Evolutionary conservation across 345 rosid species (phyloP).

Genomic region (Salix dunnii): DNA sequence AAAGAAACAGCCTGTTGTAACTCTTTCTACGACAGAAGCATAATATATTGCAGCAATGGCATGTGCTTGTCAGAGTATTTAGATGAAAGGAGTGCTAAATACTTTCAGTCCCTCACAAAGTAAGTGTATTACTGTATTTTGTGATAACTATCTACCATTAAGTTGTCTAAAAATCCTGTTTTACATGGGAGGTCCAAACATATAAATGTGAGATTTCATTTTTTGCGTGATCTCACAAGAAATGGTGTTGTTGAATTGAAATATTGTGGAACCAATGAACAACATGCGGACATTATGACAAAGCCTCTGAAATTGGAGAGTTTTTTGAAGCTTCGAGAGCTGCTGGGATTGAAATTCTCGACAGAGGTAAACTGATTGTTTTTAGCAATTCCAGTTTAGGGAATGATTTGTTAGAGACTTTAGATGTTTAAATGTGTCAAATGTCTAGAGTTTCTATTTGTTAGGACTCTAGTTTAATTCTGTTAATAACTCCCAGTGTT

Average conservation of each 20-base stretch:
- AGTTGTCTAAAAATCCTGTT: background rate
- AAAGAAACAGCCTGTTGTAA: too few species aligned
- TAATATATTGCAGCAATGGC: too few species aligned
- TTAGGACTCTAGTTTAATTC: too few species aligned
- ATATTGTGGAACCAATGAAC: background rate
- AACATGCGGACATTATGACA: background rate
- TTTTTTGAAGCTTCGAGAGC: background rate
- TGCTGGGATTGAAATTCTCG: background rate
- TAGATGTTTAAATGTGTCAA: too few species aligned
- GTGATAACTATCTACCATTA: background rate
- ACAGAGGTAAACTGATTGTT: background rate
- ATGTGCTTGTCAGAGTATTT: background rate
- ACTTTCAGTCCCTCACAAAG: background rate
- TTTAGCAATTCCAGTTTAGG: background rate
- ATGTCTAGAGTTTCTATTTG: too few species aligned
- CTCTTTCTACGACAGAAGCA: too few species aligned
- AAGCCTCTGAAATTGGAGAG: background rate
- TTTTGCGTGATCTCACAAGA: background rate
- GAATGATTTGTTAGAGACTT: too few species aligned
- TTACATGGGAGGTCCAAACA: background rate
- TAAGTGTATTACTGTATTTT: background rate
- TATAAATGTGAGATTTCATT: background rate
- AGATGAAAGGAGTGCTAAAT: background rate
- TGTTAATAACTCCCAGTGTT: too few species aligned
- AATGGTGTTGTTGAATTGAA: background rate